These are phyloP conservation scores for Pleoardoris graminearum DNA, from an alignment of 2,329 filamentous ascomycete species.

Conservation along the genomic window DNA sequence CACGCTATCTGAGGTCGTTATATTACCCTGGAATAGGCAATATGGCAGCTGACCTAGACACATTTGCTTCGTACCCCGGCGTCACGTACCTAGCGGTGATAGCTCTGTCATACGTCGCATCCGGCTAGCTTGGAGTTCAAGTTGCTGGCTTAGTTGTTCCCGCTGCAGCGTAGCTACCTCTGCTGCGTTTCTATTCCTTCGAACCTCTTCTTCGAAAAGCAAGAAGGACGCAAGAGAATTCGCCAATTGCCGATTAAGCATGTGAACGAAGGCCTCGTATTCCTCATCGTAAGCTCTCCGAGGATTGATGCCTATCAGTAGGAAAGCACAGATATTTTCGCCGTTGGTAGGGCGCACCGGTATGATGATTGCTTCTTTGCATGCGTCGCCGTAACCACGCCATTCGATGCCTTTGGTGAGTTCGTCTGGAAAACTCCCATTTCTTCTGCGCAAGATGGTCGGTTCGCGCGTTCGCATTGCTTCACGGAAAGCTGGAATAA, in stretches of 20 bases:
- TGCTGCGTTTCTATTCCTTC: constrained; percentile 28
- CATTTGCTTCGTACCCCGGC: too few relatives aligned
- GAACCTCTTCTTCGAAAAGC: constrained; percentile 40
- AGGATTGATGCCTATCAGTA: constrained; percentile 39
- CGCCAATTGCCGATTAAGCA: constrained; percentile 39
- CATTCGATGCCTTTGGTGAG: constrained; percentile 35
- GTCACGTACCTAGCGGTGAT: constrained; percentile 27
- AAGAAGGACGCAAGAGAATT: constrained; percentile 41
- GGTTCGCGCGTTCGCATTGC: constrained; percentile 41
- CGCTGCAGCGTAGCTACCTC: constrained; percentile 34
- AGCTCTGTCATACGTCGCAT: constrained; percentile 42
- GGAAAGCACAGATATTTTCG: constrained; percentile 37
- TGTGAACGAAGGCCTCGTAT: constrained; percentile 34
- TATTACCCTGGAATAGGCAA: background rate
- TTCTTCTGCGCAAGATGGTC: constrained; percentile 28
- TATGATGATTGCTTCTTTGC: constrained; percentile 39
- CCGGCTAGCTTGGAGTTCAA: constrained; percentile 36
- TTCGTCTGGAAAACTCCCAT: constrained; percentile 32
- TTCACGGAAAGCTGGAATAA: constrained; percentile 38
- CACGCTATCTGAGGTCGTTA: too few relatives aligned
- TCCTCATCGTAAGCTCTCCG: constrained; percentile 40
- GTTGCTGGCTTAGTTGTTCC: constrained; percentile 31
- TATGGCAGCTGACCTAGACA: background rate
- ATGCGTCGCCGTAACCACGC: constrained; percentile 40
- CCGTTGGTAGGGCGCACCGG: constrained; percentile 37